Percentiles rank a stretch among this genome's conserved stretches.
Evolutionary conservation across 176 grass and related monocot species (phyloP).

Genomic region (Rhynchospora tenuis): DNA sequence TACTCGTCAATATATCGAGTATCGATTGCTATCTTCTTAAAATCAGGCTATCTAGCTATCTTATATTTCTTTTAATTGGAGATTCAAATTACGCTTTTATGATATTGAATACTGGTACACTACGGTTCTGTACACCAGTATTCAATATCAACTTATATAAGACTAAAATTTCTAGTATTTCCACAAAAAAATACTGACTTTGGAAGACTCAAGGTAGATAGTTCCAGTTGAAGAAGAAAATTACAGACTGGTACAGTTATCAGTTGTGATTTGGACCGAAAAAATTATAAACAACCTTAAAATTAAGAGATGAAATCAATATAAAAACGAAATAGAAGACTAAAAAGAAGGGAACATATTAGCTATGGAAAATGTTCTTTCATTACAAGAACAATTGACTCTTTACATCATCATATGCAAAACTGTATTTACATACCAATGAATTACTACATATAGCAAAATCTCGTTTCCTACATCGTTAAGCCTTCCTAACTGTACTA

Average conservation of each 20-base stretch:
- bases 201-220: background rate
- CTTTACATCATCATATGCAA: background rate
- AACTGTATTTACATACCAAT: constrained; percentile 12
- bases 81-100: too few relatives aligned
- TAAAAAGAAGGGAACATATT: background rate
- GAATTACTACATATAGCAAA: background rate
- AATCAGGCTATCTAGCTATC: too few relatives aligned
- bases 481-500: background rate
- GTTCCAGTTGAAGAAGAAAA: background rate
- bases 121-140: too few relatives aligned
- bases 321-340: background rate
- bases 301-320: too few relatives aligned
- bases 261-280: too few relatives aligned
- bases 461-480: background rate
- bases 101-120: too few relatives aligned
- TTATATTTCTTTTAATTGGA: too few relatives aligned
- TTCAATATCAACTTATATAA: too few relatives aligned
- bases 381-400: background rate
- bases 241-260: too few relatives aligned
- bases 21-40: too few relatives aligned
- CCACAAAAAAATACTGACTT: background rate
- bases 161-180: background rate
- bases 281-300: background rate
- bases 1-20: too few relatives aligned
- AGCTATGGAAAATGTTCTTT: background rate